Evolutionary conservation across 169 alveolate genomes (phyloP).

Genomic region (Babesia ovata): DNA sequence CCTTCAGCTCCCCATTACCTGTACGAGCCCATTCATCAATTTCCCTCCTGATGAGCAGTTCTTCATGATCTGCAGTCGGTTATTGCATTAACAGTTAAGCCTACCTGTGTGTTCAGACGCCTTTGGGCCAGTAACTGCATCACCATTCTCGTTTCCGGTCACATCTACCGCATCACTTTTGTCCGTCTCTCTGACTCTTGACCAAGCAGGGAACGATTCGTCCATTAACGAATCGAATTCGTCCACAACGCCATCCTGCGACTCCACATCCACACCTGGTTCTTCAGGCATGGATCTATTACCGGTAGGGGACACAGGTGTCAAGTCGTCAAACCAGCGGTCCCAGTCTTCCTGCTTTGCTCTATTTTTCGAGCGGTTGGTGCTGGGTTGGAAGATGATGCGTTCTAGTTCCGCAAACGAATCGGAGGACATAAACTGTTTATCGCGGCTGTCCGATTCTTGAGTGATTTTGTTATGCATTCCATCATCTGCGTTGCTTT

Average conservation of each 20-base stretch:
- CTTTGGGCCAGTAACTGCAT: neutral
- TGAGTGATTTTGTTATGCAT: too few relatives aligned
- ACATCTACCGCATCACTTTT: neutral
- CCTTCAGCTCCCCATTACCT: conserved; percentile 75
- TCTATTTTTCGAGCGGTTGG: neutral
- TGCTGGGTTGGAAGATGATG: neutral
- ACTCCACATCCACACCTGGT: neutral
- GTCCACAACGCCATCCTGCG: neutral
- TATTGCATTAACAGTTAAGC: too few relatives aligned
- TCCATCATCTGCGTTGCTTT: too few relatives aligned
- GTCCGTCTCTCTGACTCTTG: neutral
- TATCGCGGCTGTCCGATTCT: too few relatives aligned
- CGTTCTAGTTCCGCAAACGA: too few relatives aligned
- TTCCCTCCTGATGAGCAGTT: conserved; percentile 61
- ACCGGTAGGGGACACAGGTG: too few relatives aligned
- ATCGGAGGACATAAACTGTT: too few relatives aligned
- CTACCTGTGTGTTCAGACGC: neutral
- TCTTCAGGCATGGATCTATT: too few relatives aligned
- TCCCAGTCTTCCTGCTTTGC: neutral
- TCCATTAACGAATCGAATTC: conserved; percentile 18
- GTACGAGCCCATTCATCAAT: conserved; percentile 74
- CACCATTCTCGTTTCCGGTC: neutral
- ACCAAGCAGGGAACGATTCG: conserved; percentile 5
- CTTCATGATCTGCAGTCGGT: conserved; percentile 16
- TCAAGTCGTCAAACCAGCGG: too few relatives aligned